Conservation (phyloP, 2,329 filamentous ascomycete genomes). For the Neopestalotiopsis clavispora region DNA sequence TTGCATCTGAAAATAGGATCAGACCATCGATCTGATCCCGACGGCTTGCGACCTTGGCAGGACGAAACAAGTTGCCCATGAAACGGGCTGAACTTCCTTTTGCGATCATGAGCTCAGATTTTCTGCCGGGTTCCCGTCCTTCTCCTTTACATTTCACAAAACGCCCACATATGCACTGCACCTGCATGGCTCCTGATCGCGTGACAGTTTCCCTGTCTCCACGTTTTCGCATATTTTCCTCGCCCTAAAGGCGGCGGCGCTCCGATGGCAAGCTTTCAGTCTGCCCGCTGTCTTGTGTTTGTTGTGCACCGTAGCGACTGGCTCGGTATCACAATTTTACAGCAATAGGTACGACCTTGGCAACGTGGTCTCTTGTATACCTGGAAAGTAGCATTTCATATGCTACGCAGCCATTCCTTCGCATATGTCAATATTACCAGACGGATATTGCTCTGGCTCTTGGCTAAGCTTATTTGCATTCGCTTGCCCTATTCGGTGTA, state of each 20-base stretch:
- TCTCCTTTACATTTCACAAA: not conserved
- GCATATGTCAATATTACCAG: not conserved
- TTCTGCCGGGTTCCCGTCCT: not conserved
- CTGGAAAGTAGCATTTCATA: not conserved
- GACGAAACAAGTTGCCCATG: not conserved
- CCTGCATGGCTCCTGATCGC: conserved; percentile 13
- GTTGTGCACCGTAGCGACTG: not conserved
- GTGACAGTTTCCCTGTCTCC: conserved; percentile 16
- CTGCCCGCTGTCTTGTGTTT: not conserved
- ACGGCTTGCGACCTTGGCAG: not conserved
- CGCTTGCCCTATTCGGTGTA: not conserved
- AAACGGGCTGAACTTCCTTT: conserved; percentile 4
- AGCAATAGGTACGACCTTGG: not conserved
- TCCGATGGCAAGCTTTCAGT: not conserved
- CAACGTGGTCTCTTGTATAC: not conserved
- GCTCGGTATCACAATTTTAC: not conserved
- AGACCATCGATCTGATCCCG: conserved; percentile 1
- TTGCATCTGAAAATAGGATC: not conserved
- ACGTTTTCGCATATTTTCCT: conserved; percentile 9
- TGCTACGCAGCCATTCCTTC: not conserved
- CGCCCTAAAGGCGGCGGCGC: not conserved
- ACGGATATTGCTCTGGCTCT: not conserved
- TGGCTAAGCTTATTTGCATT: conserved; percentile 3
- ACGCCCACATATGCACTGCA: conserved; percentile 2
- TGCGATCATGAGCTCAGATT: not conserved